A percentile compares a stretch with the other conserved stretches of the same genome.
phyloP scores from a whole-genome alignment of 768 basidiomycete genomes.

The Gloeophyllum trabeum region DNA sequence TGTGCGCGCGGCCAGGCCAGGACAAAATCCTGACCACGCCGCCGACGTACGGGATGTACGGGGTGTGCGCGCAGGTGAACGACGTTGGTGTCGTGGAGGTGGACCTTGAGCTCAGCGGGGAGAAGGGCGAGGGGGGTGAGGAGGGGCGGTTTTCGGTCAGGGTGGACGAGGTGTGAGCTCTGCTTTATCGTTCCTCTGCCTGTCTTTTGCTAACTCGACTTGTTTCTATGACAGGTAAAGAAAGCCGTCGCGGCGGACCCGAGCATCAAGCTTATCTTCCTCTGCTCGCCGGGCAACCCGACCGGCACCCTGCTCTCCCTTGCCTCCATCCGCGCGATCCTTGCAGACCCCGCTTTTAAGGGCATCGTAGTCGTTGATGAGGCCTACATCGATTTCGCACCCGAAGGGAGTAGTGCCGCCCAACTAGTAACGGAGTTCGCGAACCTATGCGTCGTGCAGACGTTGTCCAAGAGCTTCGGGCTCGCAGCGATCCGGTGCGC shows the following conservation, averaged over 20 bases:
- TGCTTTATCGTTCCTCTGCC: not conserved
- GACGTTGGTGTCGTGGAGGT: conserved; percentile 78
- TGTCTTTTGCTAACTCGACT: not conserved
- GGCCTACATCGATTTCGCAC: conserved; percentile 93
- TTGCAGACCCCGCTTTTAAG: conserved; percentile 75
- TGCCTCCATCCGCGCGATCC: conserved; percentile 48
- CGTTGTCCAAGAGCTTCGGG: conserved; percentile 92
- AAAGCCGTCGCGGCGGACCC: conserved; percentile 56
- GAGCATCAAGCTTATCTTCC: conserved; percentile 81
- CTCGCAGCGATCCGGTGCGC: conserved; percentile 87
- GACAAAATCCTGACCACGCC: conserved; percentile 87
- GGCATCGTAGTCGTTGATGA: conserved; percentile 94
- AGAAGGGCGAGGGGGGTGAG: conserved; percentile 63
- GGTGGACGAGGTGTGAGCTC: conserved; percentile 54
- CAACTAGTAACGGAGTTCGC: conserved; percentile 68
- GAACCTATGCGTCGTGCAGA: conserved; percentile 93
- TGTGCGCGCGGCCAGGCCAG: conserved; percentile 67
- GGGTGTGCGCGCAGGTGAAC: conserved; percentile 90
- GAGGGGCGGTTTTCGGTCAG: conserved; percentile 61
- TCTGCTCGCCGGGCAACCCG: conserved; percentile 97
- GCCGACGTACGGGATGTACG: conserved; percentile 98
- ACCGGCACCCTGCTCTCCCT: conserved; percentile 83
- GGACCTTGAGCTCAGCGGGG: conserved; percentile 48
- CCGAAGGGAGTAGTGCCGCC: conserved; percentile 47
- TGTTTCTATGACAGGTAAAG: conserved; percentile 57